phyloP scores from a whole-genome alignment of 2,329 filamentous ascomycete genomes.

The Helotiales sp. region DNA sequence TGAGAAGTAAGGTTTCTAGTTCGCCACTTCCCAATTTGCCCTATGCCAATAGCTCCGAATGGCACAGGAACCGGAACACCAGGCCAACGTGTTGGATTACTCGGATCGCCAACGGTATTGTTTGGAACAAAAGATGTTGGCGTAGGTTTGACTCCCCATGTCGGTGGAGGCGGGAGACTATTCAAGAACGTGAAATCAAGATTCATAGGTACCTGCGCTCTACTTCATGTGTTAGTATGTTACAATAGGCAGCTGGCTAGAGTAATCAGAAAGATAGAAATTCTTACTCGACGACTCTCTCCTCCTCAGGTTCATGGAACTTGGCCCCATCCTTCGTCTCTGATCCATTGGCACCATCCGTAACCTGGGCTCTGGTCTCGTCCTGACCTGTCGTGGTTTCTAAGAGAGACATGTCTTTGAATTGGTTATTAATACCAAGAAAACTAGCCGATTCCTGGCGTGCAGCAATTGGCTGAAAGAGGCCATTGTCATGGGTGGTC shows the following conservation, averaged over 20 bases:
- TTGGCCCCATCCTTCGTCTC: not conserved
- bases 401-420: too few relatives aligned
- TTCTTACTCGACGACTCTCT: not conserved
- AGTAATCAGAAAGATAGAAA: too few relatives aligned
- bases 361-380: not conserved
- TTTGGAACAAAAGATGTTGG: not conserved
- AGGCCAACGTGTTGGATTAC: not conserved
- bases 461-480: too few relatives aligned
- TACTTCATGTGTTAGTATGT: not conserved
- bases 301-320: not conserved
- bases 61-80: not conserved
- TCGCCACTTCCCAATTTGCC: not conserved
- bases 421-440: too few relatives aligned
- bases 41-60: not conserved
- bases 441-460: too few relatives aligned
- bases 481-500: not conserved
- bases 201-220: not conserved
- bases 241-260: not conserved
- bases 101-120: not conserved
- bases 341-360: not conserved
- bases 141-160: not conserved
- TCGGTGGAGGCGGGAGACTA: too few relatives aligned
- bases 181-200: not conserved
- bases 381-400: too few relatives aligned
- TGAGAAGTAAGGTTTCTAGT: not conserved